Percentiles rank a stretch among this genome's conserved stretches.
These are phyloP conservation scores for Acrasis kona DNA, from an alignment of 78 protist genomes.

Conservation along the genomic window DNA sequence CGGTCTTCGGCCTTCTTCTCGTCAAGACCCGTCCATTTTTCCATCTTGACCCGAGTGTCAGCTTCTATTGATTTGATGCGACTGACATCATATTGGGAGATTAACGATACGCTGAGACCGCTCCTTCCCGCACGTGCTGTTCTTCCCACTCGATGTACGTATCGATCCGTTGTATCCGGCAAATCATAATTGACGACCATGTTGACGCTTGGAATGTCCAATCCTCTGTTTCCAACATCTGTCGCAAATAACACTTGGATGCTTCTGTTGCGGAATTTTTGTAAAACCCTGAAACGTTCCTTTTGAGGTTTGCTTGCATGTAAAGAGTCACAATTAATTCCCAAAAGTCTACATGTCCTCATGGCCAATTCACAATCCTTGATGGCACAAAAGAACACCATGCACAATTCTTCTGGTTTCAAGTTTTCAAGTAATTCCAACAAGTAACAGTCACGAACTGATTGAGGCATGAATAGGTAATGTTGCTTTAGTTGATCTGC, in stretches of 20 bases:
- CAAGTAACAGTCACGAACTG: conserved; percentile 73
- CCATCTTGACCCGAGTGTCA: not conserved
- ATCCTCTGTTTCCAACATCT: conserved; percentile 98
- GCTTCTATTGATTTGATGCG: not conserved
- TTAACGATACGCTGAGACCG: conserved; percentile 39
- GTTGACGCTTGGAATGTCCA: conserved; percentile 94
- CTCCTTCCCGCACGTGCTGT: conserved; percentile 60
- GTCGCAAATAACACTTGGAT: conserved; percentile 64
- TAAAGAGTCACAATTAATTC: not conserved
- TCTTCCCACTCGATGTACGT: conserved; percentile 66
- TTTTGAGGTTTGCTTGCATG: conserved; percentile 39
- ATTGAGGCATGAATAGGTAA: conserved; percentile 82
- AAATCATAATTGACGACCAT: conserved; percentile 46
- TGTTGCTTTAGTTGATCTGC: conserved; percentile 70
- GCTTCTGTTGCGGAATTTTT: conserved; percentile 19
- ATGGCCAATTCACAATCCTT: not conserved
- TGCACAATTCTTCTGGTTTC: not conserved
- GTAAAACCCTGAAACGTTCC: conserved; percentile 52
- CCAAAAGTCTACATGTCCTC: not conserved
- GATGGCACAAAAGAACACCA: not conserved
- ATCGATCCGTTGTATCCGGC: conserved; percentile 36
- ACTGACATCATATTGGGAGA: not conserved
- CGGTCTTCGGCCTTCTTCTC: not conserved
- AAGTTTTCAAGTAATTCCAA: not conserved
- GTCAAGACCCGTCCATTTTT: not conserved